phyloP scores from a whole-genome alignment of 345 rosid genomes.

The Rhodomyrtus tomentosa region DNA sequence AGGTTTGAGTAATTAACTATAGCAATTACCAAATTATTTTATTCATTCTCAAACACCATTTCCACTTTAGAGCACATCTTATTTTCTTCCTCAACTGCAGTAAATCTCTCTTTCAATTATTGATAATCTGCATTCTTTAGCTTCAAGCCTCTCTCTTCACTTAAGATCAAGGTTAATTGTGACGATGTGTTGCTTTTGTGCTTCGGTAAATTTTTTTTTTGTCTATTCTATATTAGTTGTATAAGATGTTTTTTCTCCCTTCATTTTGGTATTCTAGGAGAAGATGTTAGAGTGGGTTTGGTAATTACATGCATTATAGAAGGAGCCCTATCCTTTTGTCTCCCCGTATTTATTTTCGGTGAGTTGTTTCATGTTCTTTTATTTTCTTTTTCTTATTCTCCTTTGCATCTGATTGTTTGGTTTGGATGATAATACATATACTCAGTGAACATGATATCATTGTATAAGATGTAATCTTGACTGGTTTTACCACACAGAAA shows the following conservation, averaged over 20 bases:
- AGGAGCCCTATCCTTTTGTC: not conserved
- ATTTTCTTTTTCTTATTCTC: not conserved
- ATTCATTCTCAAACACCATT: not conserved
- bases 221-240: not conserved
- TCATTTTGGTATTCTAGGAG: not conserved
- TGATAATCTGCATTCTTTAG: not conserved
- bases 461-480: not conserved
- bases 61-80: not conserved
- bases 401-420: not conserved
- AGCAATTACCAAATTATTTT: not conserved
- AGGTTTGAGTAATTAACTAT: not conserved
- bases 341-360: not conserved
- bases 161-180: not conserved
- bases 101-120: not conserved
- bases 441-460: not conserved
- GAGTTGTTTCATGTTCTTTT: not conserved
- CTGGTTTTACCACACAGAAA: not conserved
- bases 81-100: not conserved
- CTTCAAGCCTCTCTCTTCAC: not conserved
- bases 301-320: not conserved
- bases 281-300: not conserved
- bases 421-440: not conserved
- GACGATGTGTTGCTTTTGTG: not conserved
- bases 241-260: not conserved
- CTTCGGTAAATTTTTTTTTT: not conserved